Percentiles rank a stretch among this genome's conserved stretches.
phyloP scores from a whole-genome alignment of 768 basidiomycete genomes.

The Psilocybe cyanescens region DNA sequence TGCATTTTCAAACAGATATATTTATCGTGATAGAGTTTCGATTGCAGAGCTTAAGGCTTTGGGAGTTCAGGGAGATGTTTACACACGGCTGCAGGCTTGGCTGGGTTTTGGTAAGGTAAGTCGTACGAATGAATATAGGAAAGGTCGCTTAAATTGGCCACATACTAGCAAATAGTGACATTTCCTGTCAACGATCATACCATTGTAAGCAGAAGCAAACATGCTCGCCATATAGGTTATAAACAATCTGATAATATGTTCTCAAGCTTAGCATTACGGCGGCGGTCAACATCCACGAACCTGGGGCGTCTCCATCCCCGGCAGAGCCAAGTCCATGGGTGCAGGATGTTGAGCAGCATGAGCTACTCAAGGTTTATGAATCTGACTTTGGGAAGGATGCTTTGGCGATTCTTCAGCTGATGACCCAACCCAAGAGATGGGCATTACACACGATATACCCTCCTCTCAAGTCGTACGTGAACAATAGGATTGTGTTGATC shows the following conservation, averaged over 20 bases:
- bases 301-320: background rate
- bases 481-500: slow-evolving; percentile 48
- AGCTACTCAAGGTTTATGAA: slow-evolving; percentile 41
- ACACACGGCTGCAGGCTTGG: slow-evolving; percentile 38
- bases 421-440: slow-evolving; percentile 53
- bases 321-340: slow-evolving; percentile 39
- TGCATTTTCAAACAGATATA: slow-evolving; percentile 46
- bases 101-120: slow-evolving; percentile 47
- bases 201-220: slow-evolving; percentile 34
- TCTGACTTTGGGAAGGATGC: slow-evolving; percentile 49
- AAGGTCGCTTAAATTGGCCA: background rate
- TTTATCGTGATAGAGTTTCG: slow-evolving; percentile 51
- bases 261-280: slow-evolving; percentile 48
- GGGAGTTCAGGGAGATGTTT: slow-evolving; percentile 43
- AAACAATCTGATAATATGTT: background rate
- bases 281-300: background rate
- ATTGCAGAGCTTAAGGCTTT: slow-evolving; percentile 36
- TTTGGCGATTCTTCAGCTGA: slow-evolving; percentile 39
- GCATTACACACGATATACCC: slow-evolving; percentile 49
- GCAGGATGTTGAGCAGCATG: slow-evolving; percentile 37
- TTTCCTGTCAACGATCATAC: slow-evolving; percentile 47
- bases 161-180: slow-evolving; percentile 49
- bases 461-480: slow-evolving; percentile 45
- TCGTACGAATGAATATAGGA: background rate
- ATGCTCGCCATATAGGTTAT: background rate